Percentiles rank a stretch among this genome's conserved stretches.
phyloP scores from a whole-genome alignment of 768 basidiomycete genomes.

The Trametes meyenii region DNA sequence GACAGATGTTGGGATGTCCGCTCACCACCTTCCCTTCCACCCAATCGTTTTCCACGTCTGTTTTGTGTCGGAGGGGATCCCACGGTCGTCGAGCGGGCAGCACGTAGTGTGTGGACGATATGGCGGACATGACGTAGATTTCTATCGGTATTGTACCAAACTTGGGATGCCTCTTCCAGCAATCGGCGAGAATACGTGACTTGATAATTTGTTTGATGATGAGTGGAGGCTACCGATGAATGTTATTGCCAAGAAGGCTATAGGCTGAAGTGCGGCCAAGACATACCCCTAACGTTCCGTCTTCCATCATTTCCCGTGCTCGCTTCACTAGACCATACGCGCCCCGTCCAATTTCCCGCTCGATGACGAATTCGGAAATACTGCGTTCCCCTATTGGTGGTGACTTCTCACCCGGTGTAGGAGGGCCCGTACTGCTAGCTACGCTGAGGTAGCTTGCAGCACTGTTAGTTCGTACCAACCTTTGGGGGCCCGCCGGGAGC shows the following conservation, averaged over 20 bases:
- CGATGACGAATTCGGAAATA: slow-evolving; percentile 85
- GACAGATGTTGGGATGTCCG: slow-evolving; percentile 95
- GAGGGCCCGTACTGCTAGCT: slow-evolving; percentile 61
- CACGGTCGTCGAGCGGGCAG: slow-evolving; percentile 81
- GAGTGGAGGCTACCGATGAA: slow-evolving; percentile 66
- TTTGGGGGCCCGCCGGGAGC: slow-evolving; percentile 59
- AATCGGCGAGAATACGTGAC: slow-evolving; percentile 96
- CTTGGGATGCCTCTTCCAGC: slow-evolving; percentile 97
- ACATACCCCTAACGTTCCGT: slow-evolving; percentile 85
- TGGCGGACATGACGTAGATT: slow-evolving; percentile 91
- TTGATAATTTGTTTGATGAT: slow-evolving; percentile 99
- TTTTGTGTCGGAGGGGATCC: slow-evolving; percentile 66
- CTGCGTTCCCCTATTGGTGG: slow-evolving; percentile 56
- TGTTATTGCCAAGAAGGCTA: background rate
- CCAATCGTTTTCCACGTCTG: slow-evolving; percentile 51
- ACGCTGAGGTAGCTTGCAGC: slow-evolving; percentile 64
- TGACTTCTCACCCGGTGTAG: slow-evolving; percentile 56
- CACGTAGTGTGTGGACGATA: slow-evolving; percentile 79
- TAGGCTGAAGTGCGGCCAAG: slow-evolving; percentile 6
- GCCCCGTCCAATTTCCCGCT: slow-evolving; percentile 88
- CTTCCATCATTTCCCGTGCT: slow-evolving; percentile 72
- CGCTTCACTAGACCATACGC: slow-evolving; percentile 96
- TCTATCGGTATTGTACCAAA: slow-evolving; percentile 98
- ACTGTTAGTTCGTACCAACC: slow-evolving; percentile 65
- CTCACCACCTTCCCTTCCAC: slow-evolving; percentile 69